phyloP scores from a whole-genome alignment of 371 early-diverging fungal species.

The Mucor saturninus region DNA sequence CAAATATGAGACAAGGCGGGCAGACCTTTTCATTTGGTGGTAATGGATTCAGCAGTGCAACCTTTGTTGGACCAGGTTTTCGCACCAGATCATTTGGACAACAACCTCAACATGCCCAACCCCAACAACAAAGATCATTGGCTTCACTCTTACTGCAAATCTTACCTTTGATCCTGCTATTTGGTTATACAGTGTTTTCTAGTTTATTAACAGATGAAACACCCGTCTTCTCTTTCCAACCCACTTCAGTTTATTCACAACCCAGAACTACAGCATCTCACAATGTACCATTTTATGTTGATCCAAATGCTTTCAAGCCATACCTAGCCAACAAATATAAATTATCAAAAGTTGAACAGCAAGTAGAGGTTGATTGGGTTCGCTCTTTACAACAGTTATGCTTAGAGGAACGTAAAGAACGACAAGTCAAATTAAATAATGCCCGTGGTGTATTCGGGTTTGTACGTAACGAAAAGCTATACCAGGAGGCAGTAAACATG shows the following conservation, averaged over 20 bases:
- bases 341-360: slow-evolving; percentile 43
- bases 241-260: slow-evolving; percentile 43
- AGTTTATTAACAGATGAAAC: slow-evolving; percentile 45
- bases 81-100: slow-evolving; percentile 40
- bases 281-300: slow-evolving; percentile 50
- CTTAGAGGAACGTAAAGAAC: slow-evolving; percentile 38
- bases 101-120: slow-evolving; percentile 20
- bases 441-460: slow-evolving; percentile 43
- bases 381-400: slow-evolving; percentile 44
- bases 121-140: slow-evolving; percentile 22
- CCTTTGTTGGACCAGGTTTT: slow-evolving; percentile 57
- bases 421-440: slow-evolving; percentile 31
- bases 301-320: slow-evolving; percentile 39
- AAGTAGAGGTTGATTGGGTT: slow-evolving; percentile 47
- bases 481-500: slow-evolving; percentile 43
- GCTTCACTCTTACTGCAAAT: slow-evolving; percentile 48
- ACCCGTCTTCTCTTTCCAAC: slow-evolving; percentile 44
- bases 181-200: slow-evolving; percentile 49
- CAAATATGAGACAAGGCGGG: slow-evolving; percentile 20
- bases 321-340: slow-evolving; percentile 35
- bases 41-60: slow-evolving; percentile 52
- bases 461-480: slow-evolving; percentile 43
- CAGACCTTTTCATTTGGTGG: slow-evolving; percentile 32
- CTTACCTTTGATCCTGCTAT: slow-evolving; percentile 46
- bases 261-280: slow-evolving; percentile 39